phyloP scores from a whole-genome alignment of 2,329 filamentous ascomycete genomes.

The Raffaelea deltoideospora region DNA sequence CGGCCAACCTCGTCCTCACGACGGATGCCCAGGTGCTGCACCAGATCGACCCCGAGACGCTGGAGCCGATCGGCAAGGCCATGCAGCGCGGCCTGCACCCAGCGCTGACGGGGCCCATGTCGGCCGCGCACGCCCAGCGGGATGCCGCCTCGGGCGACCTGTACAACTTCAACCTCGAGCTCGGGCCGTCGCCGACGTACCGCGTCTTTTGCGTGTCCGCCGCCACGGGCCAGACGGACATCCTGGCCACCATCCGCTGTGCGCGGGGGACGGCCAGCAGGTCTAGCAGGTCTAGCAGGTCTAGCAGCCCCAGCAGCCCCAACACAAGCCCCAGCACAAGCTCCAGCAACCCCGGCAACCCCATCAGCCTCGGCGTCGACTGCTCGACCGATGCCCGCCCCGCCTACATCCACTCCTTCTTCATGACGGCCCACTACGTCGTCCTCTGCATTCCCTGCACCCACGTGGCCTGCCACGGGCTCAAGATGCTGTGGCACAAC shows the following conservation, averaged over 20 bases:
- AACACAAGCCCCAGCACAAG: too few species aligned
- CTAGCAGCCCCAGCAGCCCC: too few species aligned
- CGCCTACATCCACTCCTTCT: slow-evolving; percentile 74
- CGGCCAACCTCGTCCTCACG: slow-evolving; percentile 34
- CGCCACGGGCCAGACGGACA: slow-evolving; percentile 45
- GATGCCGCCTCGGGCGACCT: slow-evolving; percentile 61
- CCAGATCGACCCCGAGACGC: slow-evolving; percentile 50
- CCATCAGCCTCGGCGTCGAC: too few species aligned
- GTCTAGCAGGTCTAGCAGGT: too few species aligned
- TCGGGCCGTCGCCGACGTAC: slow-evolving; percentile 43
- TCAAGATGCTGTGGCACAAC: slow-evolving; percentile 45
- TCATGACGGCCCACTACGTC: slow-evolving; percentile 55
- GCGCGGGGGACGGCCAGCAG: too few species aligned
- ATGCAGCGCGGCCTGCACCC: slow-evolving; percentile 49
- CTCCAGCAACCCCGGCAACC: not conserved
- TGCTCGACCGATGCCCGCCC: too few species aligned
- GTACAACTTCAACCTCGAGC: slow-evolving; percentile 68
- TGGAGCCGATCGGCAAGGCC: slow-evolving; percentile 55
- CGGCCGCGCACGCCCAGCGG: slow-evolving; percentile 55
- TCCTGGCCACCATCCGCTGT: slow-evolving; percentile 41
- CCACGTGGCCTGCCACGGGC: slow-evolving; percentile 40
- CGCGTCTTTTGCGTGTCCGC: slow-evolving; percentile 53
- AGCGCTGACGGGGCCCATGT: slow-evolving; percentile 48
- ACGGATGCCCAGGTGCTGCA: slow-evolving; percentile 44
- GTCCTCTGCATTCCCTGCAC: slow-evolving; percentile 59